Evolutionary conservation across 2,329 filamentous ascomycete species (phyloP).

Genomic region (Colletotrichum limetticola): DNA sequence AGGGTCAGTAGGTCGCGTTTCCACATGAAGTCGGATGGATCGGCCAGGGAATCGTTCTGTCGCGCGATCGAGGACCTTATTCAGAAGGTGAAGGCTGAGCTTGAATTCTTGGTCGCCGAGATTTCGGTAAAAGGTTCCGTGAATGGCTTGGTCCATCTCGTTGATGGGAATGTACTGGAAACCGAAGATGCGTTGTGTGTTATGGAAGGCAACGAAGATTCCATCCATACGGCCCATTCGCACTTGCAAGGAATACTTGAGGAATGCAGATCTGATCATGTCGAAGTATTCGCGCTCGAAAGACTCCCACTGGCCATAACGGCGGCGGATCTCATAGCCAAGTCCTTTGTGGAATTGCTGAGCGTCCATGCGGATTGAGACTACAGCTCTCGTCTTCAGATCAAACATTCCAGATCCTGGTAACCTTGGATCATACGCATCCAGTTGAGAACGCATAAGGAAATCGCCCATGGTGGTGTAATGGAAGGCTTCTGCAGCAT

Average conservation of each 20-base stretch:
- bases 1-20: constrained; percentile 70
- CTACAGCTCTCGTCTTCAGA: constrained; percentile 91
- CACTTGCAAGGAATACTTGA: constrained; percentile 97
- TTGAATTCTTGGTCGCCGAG: constrained; percentile 90
- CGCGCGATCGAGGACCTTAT: constrained; percentile 81
- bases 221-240: constrained; percentile 99
- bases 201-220: constrained; percentile 97
- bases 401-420: constrained; percentile 96
- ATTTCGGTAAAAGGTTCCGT: constrained; percentile 74
- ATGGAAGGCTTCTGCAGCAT: constrained; percentile 82
- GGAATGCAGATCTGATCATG: constrained; percentile 92
- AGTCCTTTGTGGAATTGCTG: constrained; percentile 76
- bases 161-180: constrained; percentile 91
- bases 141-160: constrained; percentile 92
- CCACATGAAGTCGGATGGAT: constrained; percentile 84
- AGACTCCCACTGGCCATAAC: constrained; percentile 85
- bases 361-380: constrained; percentile 91
- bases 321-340: constrained; percentile 86
- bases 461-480: constrained; percentile 90
- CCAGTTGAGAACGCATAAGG: constrained; percentile 93
- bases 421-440: constrained; percentile 86
- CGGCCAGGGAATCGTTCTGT: constrained; percentile 79
- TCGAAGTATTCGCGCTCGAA: constrained; percentile 97
- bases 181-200: constrained; percentile 93
- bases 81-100: constrained; percentile 80